Evolutionary conservation across 306 rosid genomes (phyloP), one percentile per base, ranked within the genome.

Genomic region (Vachellia collinsii): DNA sequence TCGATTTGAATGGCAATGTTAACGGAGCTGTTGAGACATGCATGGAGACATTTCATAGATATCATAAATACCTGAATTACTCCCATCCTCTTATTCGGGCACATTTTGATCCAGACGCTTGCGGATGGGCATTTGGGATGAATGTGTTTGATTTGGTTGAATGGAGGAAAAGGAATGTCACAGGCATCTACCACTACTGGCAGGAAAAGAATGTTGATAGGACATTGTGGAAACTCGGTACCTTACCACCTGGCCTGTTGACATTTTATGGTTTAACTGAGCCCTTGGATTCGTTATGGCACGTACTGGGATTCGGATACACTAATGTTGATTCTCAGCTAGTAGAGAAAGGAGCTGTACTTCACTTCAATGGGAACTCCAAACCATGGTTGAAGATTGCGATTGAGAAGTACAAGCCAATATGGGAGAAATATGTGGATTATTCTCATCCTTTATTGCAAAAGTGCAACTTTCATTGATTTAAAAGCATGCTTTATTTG

Each of bases 101-200:
- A 4, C 98, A 93, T 85, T 93, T 93, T 73, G 98, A 93, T 81
- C 98, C 98, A 0, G 97, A 93, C 87, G 98, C 98, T n/a, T 93
- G 97, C 29, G 97, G 97, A 71, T 93, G 97, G 97, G 97, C 97
- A 23, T 93, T 91, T 79, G 97, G 97, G 76, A 93, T 93, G 98
- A 93, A 93, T 79, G 84, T 93, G 34, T 93, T 93, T 78, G 98
- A 93, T 86, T 86, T 93, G 88, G 97, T 91, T 77, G 86, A 91
- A 85, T 93, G 98, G 98, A 91, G 98, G 88, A 88, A 86, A 70
- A 90, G 88, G 84, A 93, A 93, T 78, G 98, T 93, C 23, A 93
- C 98, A 4, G 97, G 98, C 66, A 93, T 91, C 77, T 93, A 93
- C 85, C 98, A 93, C 84, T 90, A 91, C 79, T 91, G 98, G 98